phyloP scores from a whole-genome alignment of 371 early-diverging fungal genomes.

The Funneliformis caledonium region DNA sequence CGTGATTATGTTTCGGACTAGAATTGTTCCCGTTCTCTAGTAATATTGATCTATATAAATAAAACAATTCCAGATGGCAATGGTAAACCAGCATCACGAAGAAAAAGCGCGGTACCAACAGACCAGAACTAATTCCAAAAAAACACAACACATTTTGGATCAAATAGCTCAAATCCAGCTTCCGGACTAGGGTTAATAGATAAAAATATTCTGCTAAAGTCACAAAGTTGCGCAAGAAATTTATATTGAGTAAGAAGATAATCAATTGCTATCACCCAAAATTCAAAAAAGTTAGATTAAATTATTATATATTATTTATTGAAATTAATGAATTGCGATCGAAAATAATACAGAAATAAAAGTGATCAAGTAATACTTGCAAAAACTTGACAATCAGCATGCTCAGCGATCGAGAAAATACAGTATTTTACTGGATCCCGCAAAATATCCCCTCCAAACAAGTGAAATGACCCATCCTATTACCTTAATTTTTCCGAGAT shows the following conservation, averaged over 20 bases:
- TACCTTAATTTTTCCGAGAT: background rate
- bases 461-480: background rate
- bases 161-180: slow-evolving; percentile 44
- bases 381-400: background rate
- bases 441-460: background rate
- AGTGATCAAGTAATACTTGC: background rate
- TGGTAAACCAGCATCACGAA: slow-evolving; percentile 44
- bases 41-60: background rate
- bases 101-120: slow-evolving; percentile 45
- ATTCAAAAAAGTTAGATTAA: background rate
- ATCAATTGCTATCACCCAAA: slow-evolving; percentile 44
- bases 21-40: too few species aligned
- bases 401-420: background rate
- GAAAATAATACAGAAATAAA: too few species aligned
- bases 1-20: too few species aligned
- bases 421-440: background rate
- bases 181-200: slow-evolving; percentile 57
- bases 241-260: slow-evolving; percentile 74
- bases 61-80: slow-evolving; percentile 43
- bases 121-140: slow-evolving; percentile 66
- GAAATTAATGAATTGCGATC: background rate
- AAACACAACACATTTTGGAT: slow-evolving; percentile 50
- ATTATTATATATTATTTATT: background rate
- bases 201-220: slow-evolving; percentile 72
- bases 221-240: slow-evolving; percentile 82